Evolutionary conservation across 2,329 filamentous ascomycete species (phyloP), one percentile per base, ranked within the genome.

Genomic region (Xylaria polymorpha): DNA sequence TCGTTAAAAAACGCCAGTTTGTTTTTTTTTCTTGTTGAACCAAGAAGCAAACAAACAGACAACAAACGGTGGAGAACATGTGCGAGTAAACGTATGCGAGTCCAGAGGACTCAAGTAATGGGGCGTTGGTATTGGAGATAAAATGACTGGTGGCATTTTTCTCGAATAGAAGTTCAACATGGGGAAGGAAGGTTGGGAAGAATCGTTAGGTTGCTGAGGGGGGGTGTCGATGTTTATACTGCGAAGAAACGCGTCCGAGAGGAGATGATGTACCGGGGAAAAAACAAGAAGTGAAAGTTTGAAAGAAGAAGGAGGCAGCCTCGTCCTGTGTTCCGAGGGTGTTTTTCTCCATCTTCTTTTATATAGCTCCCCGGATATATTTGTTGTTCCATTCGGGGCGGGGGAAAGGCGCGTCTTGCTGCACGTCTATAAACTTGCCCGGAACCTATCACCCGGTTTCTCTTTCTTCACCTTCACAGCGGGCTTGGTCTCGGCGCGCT

Each of bases 251-350:
- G 29, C 44, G 39, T 62, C 14, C 25, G 39, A 25, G 37, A 56
- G 43, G 15, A 25, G 18, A 1, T 29, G 50, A 46, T 37, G n/a
- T 32, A 10, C n/a, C 20, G 22, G 8, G n/a, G 37, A 44, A 22
- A 25, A 37, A 44, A 22, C 20, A 35, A 25, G 48, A 14, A 50
- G 6, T 25, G 12, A 48, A 57, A 7, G 29, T 20, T 57, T 3
- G 29, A 20, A 29, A 15, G 51, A 22, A 25, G 15, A 14, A 55
- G 18, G 18, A 48, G n/a, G 39, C n/a, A 14, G 32, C 12, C 32
- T 56, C 53, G 53, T 56, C n/a, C 53, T 39, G 53, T 56, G 35
- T 22, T 12, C 53, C 53, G 53, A 56, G 53, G 35, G 25, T 35
- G 29, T 32, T 15, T 10, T n/a, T 15, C 18, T 1, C 29, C 25